Conservation (phyloP, 1,284 basidiomycete species). For the Cerioporus squamosus region DNA sequence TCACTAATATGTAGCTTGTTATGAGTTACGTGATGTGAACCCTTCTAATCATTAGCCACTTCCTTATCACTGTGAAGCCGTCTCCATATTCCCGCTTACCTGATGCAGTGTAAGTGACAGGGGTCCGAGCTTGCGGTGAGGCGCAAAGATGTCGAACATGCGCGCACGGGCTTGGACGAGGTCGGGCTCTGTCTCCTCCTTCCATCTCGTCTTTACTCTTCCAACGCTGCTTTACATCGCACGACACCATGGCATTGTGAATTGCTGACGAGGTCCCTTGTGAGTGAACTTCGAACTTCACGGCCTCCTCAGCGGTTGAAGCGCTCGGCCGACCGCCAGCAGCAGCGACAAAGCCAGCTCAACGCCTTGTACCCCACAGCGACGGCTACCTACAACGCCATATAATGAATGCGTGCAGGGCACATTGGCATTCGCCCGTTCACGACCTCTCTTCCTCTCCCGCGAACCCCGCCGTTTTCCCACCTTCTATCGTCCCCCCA, state of each 20-base stretch:
- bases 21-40: no score
- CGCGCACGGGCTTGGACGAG: neutral
- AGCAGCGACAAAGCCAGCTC: slow-evolving; percentile 19
- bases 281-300: slow-evolving; percentile 14
- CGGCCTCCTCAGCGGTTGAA: slow-evolving; percentile 35
- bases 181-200: slow-evolving; percentile 14
- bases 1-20: no score
- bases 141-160: neutral
- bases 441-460: slow-evolving; percentile 20
- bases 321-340: slow-evolving; percentile 20
- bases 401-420: slow-evolving; percentile 31
- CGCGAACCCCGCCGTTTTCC: slow-evolving; percentile 12
- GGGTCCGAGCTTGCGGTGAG: no score
- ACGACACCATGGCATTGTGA: slow-evolving; percentile 27
- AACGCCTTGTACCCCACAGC: slow-evolving; percentile 8
- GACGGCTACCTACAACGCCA: slow-evolving; percentile 27
- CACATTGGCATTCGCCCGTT: slow-evolving; percentile 13
- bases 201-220: no score
- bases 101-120: no score
- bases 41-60: no score
- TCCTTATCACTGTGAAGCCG: no score
- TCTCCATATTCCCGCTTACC: no score
- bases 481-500: slow-evolving; percentile 7
- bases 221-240: no score
- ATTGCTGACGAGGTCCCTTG: slow-evolving; percentile 27